Evolutionary conservation across 2,329 filamentous ascomycete species (phyloP).

Genomic region (Colletotrichum gloeosporioides): DNA sequence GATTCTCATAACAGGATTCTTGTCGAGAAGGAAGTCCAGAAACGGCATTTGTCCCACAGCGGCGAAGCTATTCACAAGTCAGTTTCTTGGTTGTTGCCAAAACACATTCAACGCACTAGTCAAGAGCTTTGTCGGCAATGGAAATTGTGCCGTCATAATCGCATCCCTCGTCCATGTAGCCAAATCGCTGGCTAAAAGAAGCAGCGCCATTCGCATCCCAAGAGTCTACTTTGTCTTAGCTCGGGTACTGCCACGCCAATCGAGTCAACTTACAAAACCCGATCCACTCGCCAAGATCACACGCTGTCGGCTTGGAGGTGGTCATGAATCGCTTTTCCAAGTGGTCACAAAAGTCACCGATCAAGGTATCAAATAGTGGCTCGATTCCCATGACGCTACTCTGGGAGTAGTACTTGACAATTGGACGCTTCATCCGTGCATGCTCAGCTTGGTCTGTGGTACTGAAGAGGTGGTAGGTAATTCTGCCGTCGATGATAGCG

Average conservation of each 20-base stretch:
- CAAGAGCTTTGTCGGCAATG: conserved; percentile 30
- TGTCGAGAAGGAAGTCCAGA: conserved; percentile 31
- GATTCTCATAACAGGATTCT: conserved; percentile 30
- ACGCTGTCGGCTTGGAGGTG: conserved; percentile 27
- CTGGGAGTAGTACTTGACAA: conserved; percentile 40
- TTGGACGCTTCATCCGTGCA: conserved; percentile 38
- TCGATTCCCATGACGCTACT: conserved; percentile 30
- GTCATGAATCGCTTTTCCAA: conserved; percentile 35
- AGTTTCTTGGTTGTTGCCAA: too few relatives aligned
- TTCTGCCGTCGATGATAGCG: conserved; percentile 35
- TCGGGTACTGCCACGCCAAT: conserved; percentile 22
- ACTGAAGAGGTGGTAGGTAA: conserved; percentile 43
- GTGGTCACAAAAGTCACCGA: conserved; percentile 32
- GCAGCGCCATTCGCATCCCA: conserved; percentile 47
- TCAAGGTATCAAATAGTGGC: conserved; percentile 32
- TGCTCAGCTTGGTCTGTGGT: conserved; percentile 36
- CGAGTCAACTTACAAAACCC: conserved; percentile 35
- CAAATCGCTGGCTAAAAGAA: conserved; percentile 44
- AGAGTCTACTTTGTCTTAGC: conserved; percentile 31
- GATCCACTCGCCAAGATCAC: conserved; percentile 29
- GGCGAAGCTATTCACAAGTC: conserved; percentile 28
- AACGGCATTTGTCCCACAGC: conserved; percentile 30
- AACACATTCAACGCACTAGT: conserved; percentile 19
- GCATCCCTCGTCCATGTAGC: conserved; percentile 41
- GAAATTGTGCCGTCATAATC: conserved; percentile 43